Evolutionary conservation across 1,284 basidiomycete species (phyloP).

Genomic region (Papiliotrema fonsecae): DNA sequence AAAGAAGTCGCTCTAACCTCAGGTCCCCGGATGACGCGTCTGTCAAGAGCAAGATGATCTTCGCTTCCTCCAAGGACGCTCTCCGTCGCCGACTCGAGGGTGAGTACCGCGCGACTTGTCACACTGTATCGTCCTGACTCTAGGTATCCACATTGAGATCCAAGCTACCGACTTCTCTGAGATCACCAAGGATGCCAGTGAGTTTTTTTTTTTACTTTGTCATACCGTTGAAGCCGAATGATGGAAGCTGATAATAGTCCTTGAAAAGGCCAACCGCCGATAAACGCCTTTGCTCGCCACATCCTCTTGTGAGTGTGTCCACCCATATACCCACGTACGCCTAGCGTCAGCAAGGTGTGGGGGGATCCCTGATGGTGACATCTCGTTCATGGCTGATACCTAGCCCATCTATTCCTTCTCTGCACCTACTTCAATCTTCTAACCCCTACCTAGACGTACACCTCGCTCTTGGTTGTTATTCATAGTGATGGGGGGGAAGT

Average conservation of each 20-base stretch:
- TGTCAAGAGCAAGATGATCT: constrained; percentile 93
- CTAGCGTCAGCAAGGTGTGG: too few relatives aligned
- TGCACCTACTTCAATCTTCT: not conserved
- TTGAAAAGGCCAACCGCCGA: constrained; percentile 39
- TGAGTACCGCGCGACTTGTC: constrained; percentile 5
- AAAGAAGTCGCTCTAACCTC: too few relatives aligned
- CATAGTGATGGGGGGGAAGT: too few relatives aligned
- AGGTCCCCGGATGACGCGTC: constrained; percentile 86
- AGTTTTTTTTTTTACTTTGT: constrained; percentile 41
- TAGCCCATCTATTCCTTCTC: not conserved
- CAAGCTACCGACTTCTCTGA: constrained; percentile 83
- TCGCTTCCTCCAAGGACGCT: constrained; percentile 85
- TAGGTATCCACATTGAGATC: constrained; percentile 56
- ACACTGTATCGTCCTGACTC: constrained; percentile 2
- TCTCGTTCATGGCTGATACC: not conserved
- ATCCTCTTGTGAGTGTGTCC: not conserved
- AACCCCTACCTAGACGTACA: not conserved
- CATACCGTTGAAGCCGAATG: too few relatives aligned
- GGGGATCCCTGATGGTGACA: not conserved
- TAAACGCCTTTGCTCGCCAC: constrained; percentile 10
- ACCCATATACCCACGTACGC: not conserved
- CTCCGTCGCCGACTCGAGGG: constrained; percentile 62
- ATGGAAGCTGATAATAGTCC: constrained; percentile 23
- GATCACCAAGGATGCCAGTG: constrained; percentile 69
- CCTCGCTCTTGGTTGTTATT: not conserved